phyloP scores from a whole-genome alignment of 2,329 filamentous ascomycete genomes.

The Davidsoniella neocaledoniae region DNA sequence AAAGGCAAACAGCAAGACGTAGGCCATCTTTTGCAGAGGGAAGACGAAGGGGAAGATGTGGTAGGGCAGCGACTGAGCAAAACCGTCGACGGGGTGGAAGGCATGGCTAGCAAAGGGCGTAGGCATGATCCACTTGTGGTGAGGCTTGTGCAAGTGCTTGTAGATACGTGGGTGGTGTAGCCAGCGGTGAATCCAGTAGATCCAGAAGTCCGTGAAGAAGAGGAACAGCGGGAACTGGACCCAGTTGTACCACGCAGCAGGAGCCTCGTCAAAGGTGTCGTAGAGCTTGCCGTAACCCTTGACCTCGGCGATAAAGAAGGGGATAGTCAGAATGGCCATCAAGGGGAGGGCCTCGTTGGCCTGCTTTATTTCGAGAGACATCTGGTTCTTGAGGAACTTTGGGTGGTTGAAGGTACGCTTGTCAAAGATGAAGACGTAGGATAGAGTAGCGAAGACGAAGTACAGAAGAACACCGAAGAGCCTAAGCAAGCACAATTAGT shows the following conservation, averaged over 20 bases:
- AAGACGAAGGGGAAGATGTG: slow-evolving; percentile 88
- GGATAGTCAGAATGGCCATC: slow-evolving; percentile 68
- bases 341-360: slow-evolving; percentile 59
- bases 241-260: slow-evolving; percentile 60
- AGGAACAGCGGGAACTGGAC: slow-evolving; percentile 86
- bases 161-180: slow-evolving; percentile 65
- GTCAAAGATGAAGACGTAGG: slow-evolving; percentile 82
- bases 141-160: slow-evolving; percentile 84
- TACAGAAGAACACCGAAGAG: slow-evolving; percentile 73
- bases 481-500: slow-evolving; percentile 30
- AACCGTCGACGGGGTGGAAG: slow-evolving; percentile 90
- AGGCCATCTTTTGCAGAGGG: slow-evolving; percentile 80
- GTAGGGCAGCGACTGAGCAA: slow-evolving; percentile 75
- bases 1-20: slow-evolving; percentile 71
- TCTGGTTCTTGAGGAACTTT: slow-evolving; percentile 89
- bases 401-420: slow-evolving; percentile 78
- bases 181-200: slow-evolving; percentile 83
- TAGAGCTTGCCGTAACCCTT: slow-evolving; percentile 78
- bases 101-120: slow-evolving; percentile 84
- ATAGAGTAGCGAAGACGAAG: slow-evolving; percentile 67
- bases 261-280: slow-evolving; percentile 58
- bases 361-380: slow-evolving; percentile 70
- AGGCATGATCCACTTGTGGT: slow-evolving; percentile 99
- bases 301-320: slow-evolving; percentile 69
- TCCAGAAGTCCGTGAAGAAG: slow-evolving; percentile 72